Evolutionary conservation across 768 basidiomycete species (phyloP).

Genomic region (Cantharellus cinnabarinus): DNA sequence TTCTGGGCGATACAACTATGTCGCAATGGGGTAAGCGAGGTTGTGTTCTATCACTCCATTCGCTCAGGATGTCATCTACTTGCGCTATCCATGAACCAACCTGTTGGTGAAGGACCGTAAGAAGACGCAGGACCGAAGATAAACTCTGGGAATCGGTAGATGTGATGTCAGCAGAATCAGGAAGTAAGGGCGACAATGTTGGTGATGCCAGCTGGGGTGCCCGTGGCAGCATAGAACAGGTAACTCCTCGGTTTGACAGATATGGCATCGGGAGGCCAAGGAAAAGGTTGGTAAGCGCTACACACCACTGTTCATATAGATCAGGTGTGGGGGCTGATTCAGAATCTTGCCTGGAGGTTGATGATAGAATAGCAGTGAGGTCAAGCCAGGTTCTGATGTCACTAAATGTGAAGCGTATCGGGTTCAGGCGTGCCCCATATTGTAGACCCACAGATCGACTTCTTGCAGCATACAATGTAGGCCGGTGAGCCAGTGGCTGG

Average conservation of each 20-base stretch:
- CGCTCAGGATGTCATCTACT: neutral
- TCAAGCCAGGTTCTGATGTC: slow-evolving; percentile 68
- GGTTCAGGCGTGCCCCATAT: slow-evolving; percentile 24
- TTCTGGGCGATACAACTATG: slow-evolving; percentile 33
- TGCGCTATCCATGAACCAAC: neutral
- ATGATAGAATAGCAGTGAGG: slow-evolving; percentile 39
- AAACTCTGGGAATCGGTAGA: neutral
- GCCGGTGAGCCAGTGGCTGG: slow-evolving; percentile 16
- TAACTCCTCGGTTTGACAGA: neutral
- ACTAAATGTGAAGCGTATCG: slow-evolving; percentile 63
- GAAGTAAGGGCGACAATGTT: neutral
- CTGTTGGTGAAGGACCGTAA: neutral
- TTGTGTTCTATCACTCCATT: neutral
- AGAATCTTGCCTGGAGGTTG: slow-evolving; percentile 3
- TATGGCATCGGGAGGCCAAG: neutral
- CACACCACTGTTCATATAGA: neutral
- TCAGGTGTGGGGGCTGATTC: neutral
- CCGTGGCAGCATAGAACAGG: neutral
- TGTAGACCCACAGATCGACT: neutral
- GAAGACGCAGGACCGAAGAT: neutral
- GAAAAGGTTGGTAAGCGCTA: neutral
- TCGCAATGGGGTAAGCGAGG: neutral
- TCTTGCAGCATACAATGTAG: neutral
- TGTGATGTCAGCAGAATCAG: neutral
- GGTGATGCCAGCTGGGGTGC: neutral